Conservation (phyloP, 228 moss, liverwort and hornwort species). For the Sphagnum fallax region DNA sequence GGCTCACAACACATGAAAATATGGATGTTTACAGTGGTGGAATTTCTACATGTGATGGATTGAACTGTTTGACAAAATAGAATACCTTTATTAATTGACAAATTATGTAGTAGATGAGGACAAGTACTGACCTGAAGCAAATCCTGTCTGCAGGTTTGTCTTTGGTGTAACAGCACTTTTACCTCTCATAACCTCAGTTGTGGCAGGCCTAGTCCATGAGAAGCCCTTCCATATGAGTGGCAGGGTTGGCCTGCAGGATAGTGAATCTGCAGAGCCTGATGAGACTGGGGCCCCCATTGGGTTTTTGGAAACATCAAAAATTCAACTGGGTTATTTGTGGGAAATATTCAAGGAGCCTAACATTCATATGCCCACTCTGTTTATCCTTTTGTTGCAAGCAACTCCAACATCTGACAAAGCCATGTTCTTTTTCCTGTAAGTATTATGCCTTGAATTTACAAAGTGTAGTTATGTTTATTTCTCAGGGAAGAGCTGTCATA, state of each 20-base stretch:
- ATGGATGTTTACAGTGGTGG: too few species aligned
- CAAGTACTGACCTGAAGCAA: neutral
- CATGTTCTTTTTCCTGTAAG: slow-evolving; percentile 95
- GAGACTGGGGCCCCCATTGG: slow-evolving; percentile 27
- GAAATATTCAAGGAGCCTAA: slow-evolving; percentile 83
- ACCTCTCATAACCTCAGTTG: slow-evolving; percentile 84
- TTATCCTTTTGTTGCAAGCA: slow-evolving; percentile 96
- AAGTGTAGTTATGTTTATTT: too few species aligned
- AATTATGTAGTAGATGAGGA: too few species aligned
- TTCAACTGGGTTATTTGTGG: slow-evolving; percentile 72
- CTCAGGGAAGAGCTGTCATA: too few species aligned
- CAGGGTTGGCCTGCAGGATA: slow-evolving; percentile 12
- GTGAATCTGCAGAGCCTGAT: slow-evolving; percentile 19
- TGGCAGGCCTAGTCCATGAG: slow-evolving; percentile 80
- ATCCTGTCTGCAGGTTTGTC: slow-evolving; percentile 56
- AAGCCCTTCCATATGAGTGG: slow-evolving; percentile 26
- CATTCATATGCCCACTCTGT: slow-evolving; percentile 91
- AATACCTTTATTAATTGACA: too few species aligned
- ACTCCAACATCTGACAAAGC: slow-evolving; percentile 91
- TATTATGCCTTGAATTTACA: neutral
- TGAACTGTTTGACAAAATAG: too few species aligned
- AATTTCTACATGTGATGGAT: too few species aligned
- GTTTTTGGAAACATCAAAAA: slow-evolving; percentile 57
- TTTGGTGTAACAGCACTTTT: slow-evolving; percentile 81
- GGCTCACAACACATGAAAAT: too few species aligned